Evolutionary conservation across 2,329 filamentous ascomycete genomes (phyloP).

Genomic region (Anthostomella pinea): DNA sequence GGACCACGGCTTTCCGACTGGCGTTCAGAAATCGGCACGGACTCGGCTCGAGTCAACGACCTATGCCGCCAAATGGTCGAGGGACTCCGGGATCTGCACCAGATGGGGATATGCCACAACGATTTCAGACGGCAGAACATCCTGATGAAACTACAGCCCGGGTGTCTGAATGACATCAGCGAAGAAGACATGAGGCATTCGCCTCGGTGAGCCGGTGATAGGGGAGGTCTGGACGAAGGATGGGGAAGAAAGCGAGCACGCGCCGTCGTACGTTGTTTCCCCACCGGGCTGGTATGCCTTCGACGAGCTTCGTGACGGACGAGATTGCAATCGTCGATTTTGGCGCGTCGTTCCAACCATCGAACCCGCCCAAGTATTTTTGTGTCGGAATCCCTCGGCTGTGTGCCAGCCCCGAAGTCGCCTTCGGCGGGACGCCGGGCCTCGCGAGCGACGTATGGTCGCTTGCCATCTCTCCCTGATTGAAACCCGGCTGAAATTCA

Average conservation of each 20-base stretch:
- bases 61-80: slow-evolving; percentile 1
- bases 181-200: slow-evolving; percentile 3
- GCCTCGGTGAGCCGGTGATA: background rate
- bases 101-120: slow-evolving; percentile 4
- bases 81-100: slow-evolving; percentile 1
- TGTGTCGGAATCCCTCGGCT: too few relatives aligned
- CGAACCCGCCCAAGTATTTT: too few relatives aligned
- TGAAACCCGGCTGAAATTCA: too few relatives aligned
- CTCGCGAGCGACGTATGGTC: too few relatives aligned
- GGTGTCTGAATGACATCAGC: slow-evolving; percentile 3
- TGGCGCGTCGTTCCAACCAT: slow-evolving; percentile 1
- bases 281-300: background rate
- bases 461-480: too few relatives aligned
- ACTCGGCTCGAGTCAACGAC: background rate
- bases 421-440: too few relatives aligned
- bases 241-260: background rate
- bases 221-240: background rate
- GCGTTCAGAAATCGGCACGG: background rate
- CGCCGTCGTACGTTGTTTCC: background rate
- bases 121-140: slow-evolving; percentile 6
- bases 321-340: slow-evolving; percentile 7
- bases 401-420: too few relatives aligned
- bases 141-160: slow-evolving; percentile 1
- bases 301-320: background rate
- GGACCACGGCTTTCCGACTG: background rate